Base-by-base conservation (phyloP, 2,329 filamentous ascomycete genomes). In the Ophiostoma sp. region DNA sequence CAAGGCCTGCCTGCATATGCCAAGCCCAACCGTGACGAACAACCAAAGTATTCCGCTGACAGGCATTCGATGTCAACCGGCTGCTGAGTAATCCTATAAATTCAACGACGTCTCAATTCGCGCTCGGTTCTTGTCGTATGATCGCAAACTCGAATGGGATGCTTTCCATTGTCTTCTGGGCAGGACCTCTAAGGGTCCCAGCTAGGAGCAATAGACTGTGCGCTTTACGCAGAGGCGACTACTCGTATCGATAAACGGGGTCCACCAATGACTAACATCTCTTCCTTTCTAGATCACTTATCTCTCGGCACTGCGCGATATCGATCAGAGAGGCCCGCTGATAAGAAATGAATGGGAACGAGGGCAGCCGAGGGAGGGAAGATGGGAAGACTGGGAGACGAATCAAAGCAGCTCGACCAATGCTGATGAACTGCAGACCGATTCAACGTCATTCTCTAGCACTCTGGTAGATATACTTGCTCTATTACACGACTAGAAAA, bases 191-290 rank as follows among this genome's bases (percentile, higher is more conserved):
- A 18, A n/a, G 18, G 7, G 3, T 45, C 18, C 27, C n/a, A 55
- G 49, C 49, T 55, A 27, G n/a, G 12, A 12, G 45, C 4, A 49
- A 6, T 47, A 55, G 7, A 55, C 18, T 55, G 49, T 55, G 11
- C 55, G 18, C 9, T 38, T 16, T 38, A 60, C 55, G 38, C 55
- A 60, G 38, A 38, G 49, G 49, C 49, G 49, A 55, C 49, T 27
- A 62, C 36, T 62, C 27, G 55, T 62, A 38, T 62, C 55, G 27
- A 62, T 62, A 62, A 62, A 40, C 55, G 11, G 27, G 38, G 38
- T 63, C 58, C 58, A 63, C 58, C 58, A 63, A 63, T 63, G 58
- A 41, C 58, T n/a, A 62, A 36, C 55, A 38, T 14, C 42, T 44
- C n/a, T 9, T 49, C 47, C 12, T 49, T 14, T 27, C 47, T 55